Evolutionary conservation across 257 asterid species (phyloP).

Genomic region (Osmanthus fragrans): DNA sequence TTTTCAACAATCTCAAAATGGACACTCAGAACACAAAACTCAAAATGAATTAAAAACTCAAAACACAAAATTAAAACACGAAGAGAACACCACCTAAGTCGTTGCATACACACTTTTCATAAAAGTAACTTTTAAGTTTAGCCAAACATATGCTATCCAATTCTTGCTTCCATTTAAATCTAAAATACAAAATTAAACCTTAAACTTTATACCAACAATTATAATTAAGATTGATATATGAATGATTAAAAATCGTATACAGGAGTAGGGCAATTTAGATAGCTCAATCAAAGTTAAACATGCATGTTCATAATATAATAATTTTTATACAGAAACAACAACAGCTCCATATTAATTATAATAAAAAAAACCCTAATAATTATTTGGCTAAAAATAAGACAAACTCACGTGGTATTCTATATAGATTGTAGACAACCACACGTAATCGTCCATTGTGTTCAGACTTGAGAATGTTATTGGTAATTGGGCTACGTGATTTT

Average conservation of each 20-base stretch:
- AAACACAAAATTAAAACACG: no score
- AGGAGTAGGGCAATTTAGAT: not conserved
- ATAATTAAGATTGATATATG: not conserved
- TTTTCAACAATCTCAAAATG: no score
- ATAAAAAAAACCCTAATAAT: not conserved
- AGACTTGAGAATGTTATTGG: not conserved
- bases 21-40: no score
- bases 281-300: not conserved
- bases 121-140: no score
- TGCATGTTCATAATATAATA: not conserved
- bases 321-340: not conserved
- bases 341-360: not conserved
- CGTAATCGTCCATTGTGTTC: not conserved
- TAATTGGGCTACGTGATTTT: not conserved
- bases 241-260: not conserved
- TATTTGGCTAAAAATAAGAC: not conserved
- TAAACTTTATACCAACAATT: not conserved
- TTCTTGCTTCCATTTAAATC: not conserved
- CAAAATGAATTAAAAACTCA: no score
- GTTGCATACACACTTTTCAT: not conserved
- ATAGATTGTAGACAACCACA: not conserved
- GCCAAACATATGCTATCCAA: not conserved
- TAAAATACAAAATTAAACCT: no score
- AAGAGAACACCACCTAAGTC: no score
- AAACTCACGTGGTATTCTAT: not conserved